Evolutionary conservation across 1,284 basidiomycete species (phyloP), one percentile per base, ranked within the genome.

Genomic region (Malassezia arunalokei): DNA sequence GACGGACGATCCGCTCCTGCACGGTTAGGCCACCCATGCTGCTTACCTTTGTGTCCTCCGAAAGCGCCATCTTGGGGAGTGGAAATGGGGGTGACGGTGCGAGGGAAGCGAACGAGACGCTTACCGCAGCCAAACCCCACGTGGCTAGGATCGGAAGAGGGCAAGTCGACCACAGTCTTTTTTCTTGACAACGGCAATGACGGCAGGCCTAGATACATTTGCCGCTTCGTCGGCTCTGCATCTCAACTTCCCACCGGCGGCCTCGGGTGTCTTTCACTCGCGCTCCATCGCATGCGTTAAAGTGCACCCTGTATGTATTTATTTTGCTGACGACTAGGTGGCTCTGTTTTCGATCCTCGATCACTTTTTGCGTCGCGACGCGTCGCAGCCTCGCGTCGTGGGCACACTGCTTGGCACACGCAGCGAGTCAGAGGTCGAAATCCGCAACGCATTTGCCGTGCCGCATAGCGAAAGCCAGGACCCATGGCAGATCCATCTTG

Each of bases 261-360:
- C 66, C 7, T 62, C 64, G 47, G 66, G 66, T 41, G 58, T 68
- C 27, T 60, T 71, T 50, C 62, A 66, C 57, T 71, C 67, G 30
- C 66, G 68, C 17, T 68, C 70, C 38, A 56, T 70, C 51, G 59
- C 67, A 4, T 57, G 62, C 33, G 70, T 73, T 33, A 62, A 64
- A 44, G 66, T 73, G 24, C 70, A 73, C 51, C 70, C 70, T 27
- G 68, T 56, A 40, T 15, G 54, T 56, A 9, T 35, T 6, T 11
- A 24, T 15, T 12, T 15, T 8, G 4, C 43, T 5, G 20, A 9
- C 33, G 11, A 2, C 33, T 17, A 56, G 54, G 54, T 66, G 41
- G 70, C 88, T 7, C 81, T 98, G 53, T 90, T 95, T 73, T 85
- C 87, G 53, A 90, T 96, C 77, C 83, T 98, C 60, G 92, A 96